Conservation (phyloP, 2,329 filamentous ascomycete genomes). For the Fusarium sp. region DNA sequence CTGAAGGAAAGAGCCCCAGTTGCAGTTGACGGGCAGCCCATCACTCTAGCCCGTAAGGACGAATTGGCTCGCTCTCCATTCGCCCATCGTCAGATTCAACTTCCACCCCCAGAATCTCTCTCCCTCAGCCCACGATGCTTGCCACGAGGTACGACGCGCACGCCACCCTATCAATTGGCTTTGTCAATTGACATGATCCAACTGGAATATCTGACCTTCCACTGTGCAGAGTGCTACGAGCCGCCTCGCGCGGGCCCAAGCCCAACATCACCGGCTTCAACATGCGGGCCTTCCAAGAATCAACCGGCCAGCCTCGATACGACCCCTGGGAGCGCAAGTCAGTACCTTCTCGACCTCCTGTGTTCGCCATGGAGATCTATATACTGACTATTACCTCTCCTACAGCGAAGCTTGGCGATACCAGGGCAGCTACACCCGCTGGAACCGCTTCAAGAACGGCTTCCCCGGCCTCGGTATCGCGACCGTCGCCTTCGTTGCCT, state of each 20-base stretch:
- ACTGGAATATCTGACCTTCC: slow-evolving; percentile 26
- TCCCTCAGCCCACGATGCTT: slow-evolving; percentile 48
- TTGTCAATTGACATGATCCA: background rate
- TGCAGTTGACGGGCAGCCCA: slow-evolving; percentile 17
- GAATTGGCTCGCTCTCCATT: slow-evolving; percentile 46
- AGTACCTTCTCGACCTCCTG: slow-evolving; percentile 46
- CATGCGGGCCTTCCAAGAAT: slow-evolving; percentile 77
- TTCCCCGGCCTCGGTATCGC: slow-evolving; percentile 95
- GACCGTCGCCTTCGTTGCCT: slow-evolving; percentile 86
- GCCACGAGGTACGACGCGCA: slow-evolving; percentile 49
- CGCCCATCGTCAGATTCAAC: slow-evolving; percentile 44
- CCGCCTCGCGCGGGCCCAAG: slow-evolving; percentile 60
- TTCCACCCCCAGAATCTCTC: slow-evolving; percentile 36
- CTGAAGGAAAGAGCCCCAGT: slow-evolving; percentile 12
- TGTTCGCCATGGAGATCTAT: background rate
- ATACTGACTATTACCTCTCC: slow-evolving; percentile 17
- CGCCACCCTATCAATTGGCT: slow-evolving; percentile 15
- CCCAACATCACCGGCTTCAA: slow-evolving; percentile 93
- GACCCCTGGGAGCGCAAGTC: slow-evolving; percentile 72
- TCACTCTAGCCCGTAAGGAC: slow-evolving; percentile 26
- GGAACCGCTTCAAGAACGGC: slow-evolving; percentile 84
- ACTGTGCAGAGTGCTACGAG: slow-evolving; percentile 56
- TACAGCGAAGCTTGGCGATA: slow-evolving; percentile 94
- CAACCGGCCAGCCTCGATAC: slow-evolving; percentile 68
- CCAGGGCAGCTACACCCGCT: slow-evolving; percentile 83